Conservation (phyloP, 495 filamentous ascomycete genomes). For the Jackrogersella minutella region DNA sequence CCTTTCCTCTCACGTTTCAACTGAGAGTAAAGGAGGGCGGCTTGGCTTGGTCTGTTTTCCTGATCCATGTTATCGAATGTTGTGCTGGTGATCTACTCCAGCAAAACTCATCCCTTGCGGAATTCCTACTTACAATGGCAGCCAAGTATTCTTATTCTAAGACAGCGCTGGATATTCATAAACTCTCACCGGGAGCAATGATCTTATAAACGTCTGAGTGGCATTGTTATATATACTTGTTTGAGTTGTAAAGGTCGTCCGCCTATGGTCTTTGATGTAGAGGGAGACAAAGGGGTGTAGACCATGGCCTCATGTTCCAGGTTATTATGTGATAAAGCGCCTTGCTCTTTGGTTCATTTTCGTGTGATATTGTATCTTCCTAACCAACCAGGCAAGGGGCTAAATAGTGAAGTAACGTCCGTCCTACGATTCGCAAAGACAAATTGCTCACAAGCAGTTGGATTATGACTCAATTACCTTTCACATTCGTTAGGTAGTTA, state of each 20-base stretch:
- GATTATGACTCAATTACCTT: too few relatives aligned
- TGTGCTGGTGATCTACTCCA: not conserved
- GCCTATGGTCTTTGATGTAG: too few relatives aligned
- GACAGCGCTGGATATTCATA: not conserved
- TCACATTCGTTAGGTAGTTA: not conserved
- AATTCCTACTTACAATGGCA: not conserved
- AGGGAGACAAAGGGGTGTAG: not conserved
- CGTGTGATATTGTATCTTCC: too few relatives aligned
- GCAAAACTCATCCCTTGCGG: too few relatives aligned
- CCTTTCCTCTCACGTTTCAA: not conserved
- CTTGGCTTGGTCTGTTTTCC: not conserved
- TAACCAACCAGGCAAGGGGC: too few relatives aligned
- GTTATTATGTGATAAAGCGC: too few relatives aligned
- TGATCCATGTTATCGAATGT: not conserved
- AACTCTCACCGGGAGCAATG: not conserved
- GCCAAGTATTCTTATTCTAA: not conserved
- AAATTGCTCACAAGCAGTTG: too few relatives aligned
- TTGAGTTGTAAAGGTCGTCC: too few relatives aligned
- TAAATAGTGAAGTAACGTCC: too few relatives aligned
- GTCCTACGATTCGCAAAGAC: too few relatives aligned
- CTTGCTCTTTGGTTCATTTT: too few relatives aligned
- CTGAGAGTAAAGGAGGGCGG: not conserved
- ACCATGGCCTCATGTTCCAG: too few relatives aligned
- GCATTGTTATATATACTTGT: not conserved
- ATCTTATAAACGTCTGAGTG: not conserved